Conservation (phyloP, 805 yeast species). For the Yarrowia sp. region DNA sequence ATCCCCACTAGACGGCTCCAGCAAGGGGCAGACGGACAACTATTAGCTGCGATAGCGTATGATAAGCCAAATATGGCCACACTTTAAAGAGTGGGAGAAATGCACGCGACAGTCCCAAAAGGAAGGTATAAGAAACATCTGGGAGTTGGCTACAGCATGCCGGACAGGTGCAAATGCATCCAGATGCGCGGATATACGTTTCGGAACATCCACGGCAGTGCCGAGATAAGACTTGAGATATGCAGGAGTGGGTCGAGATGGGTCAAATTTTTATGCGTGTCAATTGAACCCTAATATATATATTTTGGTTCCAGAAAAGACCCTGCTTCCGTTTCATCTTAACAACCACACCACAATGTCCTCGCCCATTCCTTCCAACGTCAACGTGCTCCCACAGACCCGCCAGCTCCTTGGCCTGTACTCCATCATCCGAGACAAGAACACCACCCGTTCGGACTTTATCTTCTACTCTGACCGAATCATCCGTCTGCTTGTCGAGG, state of each 20-base stretch:
- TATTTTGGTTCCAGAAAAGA: conserved; percentile 18
- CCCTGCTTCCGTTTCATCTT: background rate
- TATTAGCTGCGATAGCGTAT: conserved; percentile 22
- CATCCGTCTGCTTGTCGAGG: conserved; percentile 89
- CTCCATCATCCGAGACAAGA: conserved; percentile 75
- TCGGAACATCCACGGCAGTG: conserved; percentile 12
- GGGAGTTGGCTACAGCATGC: background rate
- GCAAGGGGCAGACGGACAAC: background rate
- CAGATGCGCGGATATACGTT: background rate
- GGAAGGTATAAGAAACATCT: background rate
- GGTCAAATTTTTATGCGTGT: conserved; percentile 24
- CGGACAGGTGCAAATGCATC: background rate
- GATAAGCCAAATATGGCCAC: conserved; percentile 15
- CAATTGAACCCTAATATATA: conserved; percentile 19
- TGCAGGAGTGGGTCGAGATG: conserved; percentile 23
- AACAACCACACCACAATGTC: conserved; percentile 8
- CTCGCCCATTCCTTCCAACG: conserved; percentile 46
- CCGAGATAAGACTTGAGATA: conserved; percentile 23
- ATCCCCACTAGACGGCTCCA: background rate
- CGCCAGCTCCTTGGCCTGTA: conserved; percentile 80
- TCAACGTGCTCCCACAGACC: conserved; percentile 74
- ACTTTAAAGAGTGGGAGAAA: conserved; percentile 13
- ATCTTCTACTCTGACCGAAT: conserved; percentile 94
- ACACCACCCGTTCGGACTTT: conserved; percentile 84
- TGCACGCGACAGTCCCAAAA: conserved; percentile 1